Base-by-base conservation (phyloP, 1,139 yeast genomes). In the Geotrichum fermentans region DNA sequence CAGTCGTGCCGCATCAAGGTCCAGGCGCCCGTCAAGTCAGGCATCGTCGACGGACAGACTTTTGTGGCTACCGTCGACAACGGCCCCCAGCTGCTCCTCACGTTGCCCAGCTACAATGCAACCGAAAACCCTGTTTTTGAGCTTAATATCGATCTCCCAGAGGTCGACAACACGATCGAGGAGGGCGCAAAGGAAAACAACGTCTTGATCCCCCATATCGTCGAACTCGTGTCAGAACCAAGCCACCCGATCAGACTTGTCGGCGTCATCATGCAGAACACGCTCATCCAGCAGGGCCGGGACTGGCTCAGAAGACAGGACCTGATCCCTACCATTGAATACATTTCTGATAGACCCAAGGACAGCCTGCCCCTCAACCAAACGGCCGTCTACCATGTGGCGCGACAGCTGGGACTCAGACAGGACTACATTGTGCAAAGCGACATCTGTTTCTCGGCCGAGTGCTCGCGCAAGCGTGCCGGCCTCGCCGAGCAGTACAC, bases 21-120 rank as follows among this genome's bases (percentile, higher is more conserved):
- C 8, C 32, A 49, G 17, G 29, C 43, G 6, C 47, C 45, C 22
- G 37, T 28, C 11, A 36, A 40, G 8, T 17, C 40, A 7, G 54
- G 54, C 8, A 26, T 42, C 30, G 48, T 48, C 17, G 28, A 37
- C 13, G 36, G 39, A 8, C 46, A 45, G 36, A 28, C 24, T 20
- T 37, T 51, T 20, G 32, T 43, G 18, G 54, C 47, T 7, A 29
- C 50, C 11, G 40, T 51, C 17, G 54, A 51, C 29, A 41, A 44
- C 21, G 40, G 45, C 6, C 45, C 49, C 13, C 52, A 47, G 38
- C 29, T 45, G 14, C 20, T 30, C 4, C 34, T 51, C 18, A 20
- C 48, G 6, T 35, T 51, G 22, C 54, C 54, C 22, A n/a, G 41
- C 13, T 51, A 51, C 32, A 46, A 45, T 28, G 54, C 54, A 6